A percentile compares a stretch with the other conserved stretches of the same genome.
Conservation (phyloP, 768 basidiomycete species). For the Amanita polypyramis region DNA sequence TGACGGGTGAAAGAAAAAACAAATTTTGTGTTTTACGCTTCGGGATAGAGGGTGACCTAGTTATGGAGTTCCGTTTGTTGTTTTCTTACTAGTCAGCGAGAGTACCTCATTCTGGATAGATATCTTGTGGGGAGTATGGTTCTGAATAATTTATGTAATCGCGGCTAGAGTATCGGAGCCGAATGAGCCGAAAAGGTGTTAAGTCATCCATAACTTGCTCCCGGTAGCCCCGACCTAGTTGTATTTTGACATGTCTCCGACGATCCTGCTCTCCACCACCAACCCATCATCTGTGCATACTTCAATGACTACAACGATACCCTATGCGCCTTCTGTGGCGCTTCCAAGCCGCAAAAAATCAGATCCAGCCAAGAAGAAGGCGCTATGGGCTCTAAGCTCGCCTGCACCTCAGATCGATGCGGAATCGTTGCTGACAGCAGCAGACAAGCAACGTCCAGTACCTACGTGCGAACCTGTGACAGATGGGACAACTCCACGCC, state of each 20-base stretch:
- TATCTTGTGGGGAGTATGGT: neutral
- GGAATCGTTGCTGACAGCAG: constrained; percentile 72
- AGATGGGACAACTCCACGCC: constrained; percentile 33
- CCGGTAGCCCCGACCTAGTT: neutral
- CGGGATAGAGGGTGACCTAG: neutral
- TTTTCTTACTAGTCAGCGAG: neutral
- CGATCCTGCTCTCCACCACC: neutral
- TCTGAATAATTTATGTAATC: neutral
- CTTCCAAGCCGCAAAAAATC: constrained; percentile 43
- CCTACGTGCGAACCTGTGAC: constrained; percentile 65
- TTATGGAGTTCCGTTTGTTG: neutral
- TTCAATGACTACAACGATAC: neutral
- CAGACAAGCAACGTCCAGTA: constrained; percentile 70
- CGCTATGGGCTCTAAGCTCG: constrained; percentile 74
- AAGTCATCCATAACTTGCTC: neutral
- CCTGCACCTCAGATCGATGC: constrained; percentile 71
- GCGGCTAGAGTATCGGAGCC: no score
- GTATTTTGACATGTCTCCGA: constrained; percentile 1
- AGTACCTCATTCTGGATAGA: neutral
- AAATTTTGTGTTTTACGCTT: neutral
- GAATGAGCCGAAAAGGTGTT: neutral
- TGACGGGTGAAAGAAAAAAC: neutral
- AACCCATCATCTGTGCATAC: neutral
- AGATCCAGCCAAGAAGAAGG: constrained; percentile 72
- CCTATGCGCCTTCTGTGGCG: constrained; percentile 31